A percentile compares a stretch with the other conserved stretches of the same genome.
Evolutionary conservation across 495 filamentous ascomycete genomes (phyloP).

Genomic region (Xanthoparmelia taractica): DNA sequence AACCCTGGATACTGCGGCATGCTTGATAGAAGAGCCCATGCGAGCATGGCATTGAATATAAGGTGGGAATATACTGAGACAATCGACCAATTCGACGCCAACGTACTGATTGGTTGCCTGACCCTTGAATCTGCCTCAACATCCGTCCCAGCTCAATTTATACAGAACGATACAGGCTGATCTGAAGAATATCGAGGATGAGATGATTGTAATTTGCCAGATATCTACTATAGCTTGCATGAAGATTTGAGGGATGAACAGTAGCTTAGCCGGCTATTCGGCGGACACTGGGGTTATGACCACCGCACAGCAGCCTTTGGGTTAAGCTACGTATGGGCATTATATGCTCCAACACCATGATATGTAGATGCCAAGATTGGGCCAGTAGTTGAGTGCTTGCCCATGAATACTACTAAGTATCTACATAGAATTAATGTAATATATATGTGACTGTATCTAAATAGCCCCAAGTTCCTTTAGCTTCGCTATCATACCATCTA

Average conservation of each 20-base stretch:
- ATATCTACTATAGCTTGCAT: too few species aligned
- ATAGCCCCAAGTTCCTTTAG: conserved; percentile 93
- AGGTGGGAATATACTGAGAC: neutral
- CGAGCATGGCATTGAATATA: neutral
- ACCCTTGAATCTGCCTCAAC: neutral
- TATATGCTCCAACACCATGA: too few species aligned
- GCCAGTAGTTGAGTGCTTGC: neutral
- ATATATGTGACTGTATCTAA: conserved; percentile 33
- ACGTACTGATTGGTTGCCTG: neutral
- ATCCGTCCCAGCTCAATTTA: neutral
- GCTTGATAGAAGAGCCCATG: neutral
- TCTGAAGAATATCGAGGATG: neutral
- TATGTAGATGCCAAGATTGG: neutral
- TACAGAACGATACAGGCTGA: neutral
- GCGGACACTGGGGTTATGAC: too few species aligned
- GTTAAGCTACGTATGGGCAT: neutral
- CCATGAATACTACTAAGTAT: neutral
- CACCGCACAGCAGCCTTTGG: neutral
- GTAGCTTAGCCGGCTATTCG: too few species aligned
- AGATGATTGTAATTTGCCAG: too few species aligned
- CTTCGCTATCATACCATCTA: conserved; percentile 83
- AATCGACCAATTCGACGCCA: neutral
- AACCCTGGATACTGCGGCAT: neutral
- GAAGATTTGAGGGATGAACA: too few species aligned
- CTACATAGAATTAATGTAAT: conserved; percentile 3